A percentile compares a stretch with the other conserved stretches of the same genome.
These are phyloP conservation scores for Biscutella laevigata DNA, from an alignment of 441 rosid species.

Conservation along the genomic window DNA sequence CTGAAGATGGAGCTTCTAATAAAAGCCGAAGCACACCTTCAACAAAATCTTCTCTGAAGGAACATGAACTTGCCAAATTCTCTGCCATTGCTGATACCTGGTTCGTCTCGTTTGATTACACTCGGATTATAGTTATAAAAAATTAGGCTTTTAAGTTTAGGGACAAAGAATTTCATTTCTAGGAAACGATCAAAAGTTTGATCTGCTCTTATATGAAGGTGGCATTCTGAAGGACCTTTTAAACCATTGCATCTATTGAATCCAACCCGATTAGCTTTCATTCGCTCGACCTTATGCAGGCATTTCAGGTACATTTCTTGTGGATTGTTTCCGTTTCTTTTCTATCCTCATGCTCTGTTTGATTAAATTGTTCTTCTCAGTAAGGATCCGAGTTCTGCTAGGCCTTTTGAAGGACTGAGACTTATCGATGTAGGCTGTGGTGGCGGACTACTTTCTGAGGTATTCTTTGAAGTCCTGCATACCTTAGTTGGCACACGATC, in stretches of 20 bases:
- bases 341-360: neutral
- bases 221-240: constrained; percentile 87
- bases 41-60: constrained; percentile 47
- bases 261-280: constrained; percentile 79
- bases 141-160: neutral
- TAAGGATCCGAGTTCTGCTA: constrained; percentile 57
- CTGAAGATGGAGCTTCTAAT: neutral
- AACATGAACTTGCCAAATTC: constrained; percentile 70
- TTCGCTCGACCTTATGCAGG: constrained; percentile 77
- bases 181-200: constrained; percentile 1
- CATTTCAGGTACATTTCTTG: constrained; percentile 50
- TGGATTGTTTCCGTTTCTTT: neutral
- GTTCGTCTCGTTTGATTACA: constrained; percentile 23
- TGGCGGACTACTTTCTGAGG: constrained; percentile 96
- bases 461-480: constrained; percentile 10
- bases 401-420: constrained; percentile 78
- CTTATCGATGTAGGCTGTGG: constrained; percentile 85
- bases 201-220: constrained; percentile 43
- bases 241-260: constrained; percentile 80
- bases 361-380: constrained; percentile 30
- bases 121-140: neutral
- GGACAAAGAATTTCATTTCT: neutral
- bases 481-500: neutral
- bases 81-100: constrained; percentile 84
- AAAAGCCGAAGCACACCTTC: constrained; percentile 7